These are phyloP conservation scores for Fraxinus latifolia DNA, from an alignment of 305 asterid genomes.

Conservation along the genomic window DNA sequence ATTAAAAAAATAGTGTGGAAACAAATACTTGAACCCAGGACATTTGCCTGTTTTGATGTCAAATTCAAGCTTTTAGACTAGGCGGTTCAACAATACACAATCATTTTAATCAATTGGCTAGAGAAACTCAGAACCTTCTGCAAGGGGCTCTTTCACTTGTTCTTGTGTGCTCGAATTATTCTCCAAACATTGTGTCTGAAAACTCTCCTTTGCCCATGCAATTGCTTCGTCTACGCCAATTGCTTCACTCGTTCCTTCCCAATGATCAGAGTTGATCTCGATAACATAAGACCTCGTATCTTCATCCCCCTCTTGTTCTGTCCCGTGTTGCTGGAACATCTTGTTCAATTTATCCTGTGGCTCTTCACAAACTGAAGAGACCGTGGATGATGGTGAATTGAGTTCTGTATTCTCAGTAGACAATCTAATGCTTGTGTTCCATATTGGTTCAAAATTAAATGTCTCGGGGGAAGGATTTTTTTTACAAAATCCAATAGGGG, in stretches of 20 bases:
- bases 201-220: conserved; percentile 86
- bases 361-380: conserved; percentile 52
- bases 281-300: conserved; percentile 65
- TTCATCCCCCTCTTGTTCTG: conserved; percentile 44
- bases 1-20: neutral
- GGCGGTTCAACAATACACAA: neutral
- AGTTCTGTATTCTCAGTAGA: conserved; percentile 51
- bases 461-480: conserved; percentile 67
- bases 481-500: conserved; percentile 38
- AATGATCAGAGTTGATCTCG: conserved; percentile 56
- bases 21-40: neutral
- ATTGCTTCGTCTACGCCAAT: conserved; percentile 77
- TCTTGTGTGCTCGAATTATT: conserved; percentile 25
- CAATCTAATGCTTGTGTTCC: conserved; percentile 43
- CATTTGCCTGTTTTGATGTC: neutral
- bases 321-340: conserved; percentile 19
- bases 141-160: conserved; percentile 31
- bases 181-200: conserved; percentile 38
- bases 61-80: neutral
- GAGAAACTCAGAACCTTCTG: conserved; percentile 29
- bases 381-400: conserved; percentile 51
- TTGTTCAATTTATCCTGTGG: conserved; percentile 24
- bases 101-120: neutral
- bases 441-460: conserved; percentile 46
- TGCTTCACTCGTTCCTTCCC: conserved; percentile 52